Evolutionary conservation across 148 eudicot species (phyloP), one percentile per base, ranked within the genome.

Genomic region (Oxyria digyna): DNA sequence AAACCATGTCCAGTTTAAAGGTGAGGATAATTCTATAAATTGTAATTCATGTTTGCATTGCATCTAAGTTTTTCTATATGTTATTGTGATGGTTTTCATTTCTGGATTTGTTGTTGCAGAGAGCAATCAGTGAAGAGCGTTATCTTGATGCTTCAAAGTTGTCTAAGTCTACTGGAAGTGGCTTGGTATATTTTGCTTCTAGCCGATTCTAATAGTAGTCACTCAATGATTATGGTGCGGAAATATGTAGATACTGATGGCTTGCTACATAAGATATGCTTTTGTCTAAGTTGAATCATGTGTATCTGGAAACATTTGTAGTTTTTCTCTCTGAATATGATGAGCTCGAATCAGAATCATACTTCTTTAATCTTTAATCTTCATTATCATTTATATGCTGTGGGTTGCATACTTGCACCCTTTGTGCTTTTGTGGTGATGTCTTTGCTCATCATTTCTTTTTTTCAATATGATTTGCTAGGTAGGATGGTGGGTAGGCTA

Each of bases 401-500:
- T 26, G 9, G 31, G 8, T 52, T 54, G 31, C 62, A 24, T 24
- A 54, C 15, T 24, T 54, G 65, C 38, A 27, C 5, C 32, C 62
- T 24, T n/a, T 26, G 0, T 55, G 15, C 33, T 55, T 24, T 12
- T 57, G 4, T 27, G 62, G 62, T 10, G 31, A 11, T 24, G 29
- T 24, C 62, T 23, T 57, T 57, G 29, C 64, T 57, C 64, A 57
- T 29, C 18, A 29, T 32, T 45, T 43, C 35, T 27, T 20, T 23
- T 48, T 21, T 37, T 11, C 37, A 49, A 42, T 20, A 3, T 52
- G 10, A 46, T 13, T 48, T 38, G 79, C 45, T 85, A 95, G 99
- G 91, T 91, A 67, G 97, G 99, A 48, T 95, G 97, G 99, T 95
- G 99, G 99, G 86, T 87, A 68, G 99, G 97, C 45, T 85, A 70